These are phyloP conservation scores for Phytopythium litorale DNA, from an alignment of 352 stramenopile species.

Conservation along the genomic window DNA sequence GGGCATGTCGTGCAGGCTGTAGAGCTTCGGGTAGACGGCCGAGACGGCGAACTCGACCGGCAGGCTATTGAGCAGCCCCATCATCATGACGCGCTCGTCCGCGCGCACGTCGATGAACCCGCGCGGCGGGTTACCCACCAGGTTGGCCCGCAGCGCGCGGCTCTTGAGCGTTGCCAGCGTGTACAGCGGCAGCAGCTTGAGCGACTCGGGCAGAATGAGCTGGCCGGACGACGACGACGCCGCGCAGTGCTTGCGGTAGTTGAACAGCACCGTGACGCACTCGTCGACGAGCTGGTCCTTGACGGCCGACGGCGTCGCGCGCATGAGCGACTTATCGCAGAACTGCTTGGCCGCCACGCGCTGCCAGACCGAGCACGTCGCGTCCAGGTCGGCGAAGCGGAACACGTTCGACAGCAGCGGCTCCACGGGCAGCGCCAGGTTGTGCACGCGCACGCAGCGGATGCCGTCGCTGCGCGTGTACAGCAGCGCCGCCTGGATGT, in stretches of 20 bases:
- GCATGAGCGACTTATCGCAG: conserved; percentile 79
- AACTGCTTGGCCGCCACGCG: conserved; percentile 74
- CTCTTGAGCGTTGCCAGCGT: conserved; percentile 86
- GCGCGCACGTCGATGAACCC: conserved; percentile 84
- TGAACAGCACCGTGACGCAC: conserved; percentile 85
- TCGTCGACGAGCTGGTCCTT: conserved; percentile 83
- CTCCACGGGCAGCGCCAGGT: conserved; percentile 77
- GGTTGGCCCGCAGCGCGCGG: conserved; percentile 79
- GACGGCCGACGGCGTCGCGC: conserved; percentile 61
- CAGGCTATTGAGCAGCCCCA: conserved; percentile 74
- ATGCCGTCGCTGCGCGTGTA: conserved; percentile 85
- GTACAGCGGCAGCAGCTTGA: conserved; percentile 90
- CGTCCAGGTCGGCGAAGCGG: conserved; percentile 84
- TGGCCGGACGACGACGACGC: conserved; percentile 88
- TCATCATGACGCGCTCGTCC: conserved; percentile 86
- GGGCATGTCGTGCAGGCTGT: conserved; percentile 82
- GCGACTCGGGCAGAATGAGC: conserved; percentile 89
- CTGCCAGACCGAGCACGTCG: conserved; percentile 84
- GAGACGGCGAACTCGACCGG: conserved; percentile 83
- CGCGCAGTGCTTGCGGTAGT: conserved; percentile 91
- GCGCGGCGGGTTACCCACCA: conserved; percentile 70
- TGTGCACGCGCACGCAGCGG: conserved; percentile 90
- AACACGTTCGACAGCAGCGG: conserved; percentile 85
- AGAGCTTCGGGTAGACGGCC: conserved; percentile 86
- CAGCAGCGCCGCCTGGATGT: conserved; percentile 87